Percentiles rank a stretch among this genome's conserved stretches.
These are phyloP conservation scores for Aurantiochytrium sp. DNA, from an alignment of 108 stramenopile genomes.

Conservation along the genomic window DNA sequence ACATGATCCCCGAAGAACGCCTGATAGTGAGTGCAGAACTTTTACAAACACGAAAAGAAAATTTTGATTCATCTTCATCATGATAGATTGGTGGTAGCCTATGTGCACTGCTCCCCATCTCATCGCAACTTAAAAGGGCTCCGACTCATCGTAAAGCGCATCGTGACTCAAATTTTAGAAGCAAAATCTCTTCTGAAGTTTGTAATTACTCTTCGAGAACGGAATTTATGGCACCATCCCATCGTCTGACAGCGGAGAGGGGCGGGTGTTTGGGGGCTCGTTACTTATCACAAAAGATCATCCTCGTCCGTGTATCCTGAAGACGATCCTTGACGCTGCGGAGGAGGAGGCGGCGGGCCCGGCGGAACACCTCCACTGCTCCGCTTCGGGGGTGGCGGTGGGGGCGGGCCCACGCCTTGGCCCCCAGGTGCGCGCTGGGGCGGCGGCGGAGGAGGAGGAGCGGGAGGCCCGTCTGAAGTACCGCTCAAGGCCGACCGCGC, in stretches of 20 bases:
- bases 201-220: neutral
- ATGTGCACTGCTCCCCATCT: too few relatives aligned
- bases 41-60: too few relatives aligned
- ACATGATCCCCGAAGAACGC: too few relatives aligned
- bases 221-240: neutral
- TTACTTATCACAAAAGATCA: neutral
- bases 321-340: neutral
- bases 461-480: neutral
- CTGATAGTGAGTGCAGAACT: too few relatives aligned
- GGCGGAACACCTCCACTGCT: neutral
- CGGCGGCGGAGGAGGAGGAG: neutral
- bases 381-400: neutral
- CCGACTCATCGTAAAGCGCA: neutral
- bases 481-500: neutral
- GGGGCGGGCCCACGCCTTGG: neutral
- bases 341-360: neutral
- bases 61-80: too few relatives aligned
- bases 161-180: neutral
- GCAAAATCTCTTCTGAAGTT: neutral
- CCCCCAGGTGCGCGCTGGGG: neutral
- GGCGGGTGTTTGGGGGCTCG: too few relatives aligned
- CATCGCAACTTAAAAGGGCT: too few relatives aligned
- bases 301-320: neutral
- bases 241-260: neutral
- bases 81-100: too few relatives aligned